Percentiles rank a stretch among this genome's conserved stretches.
Conservation (phyloP, 805 yeast genomes). For the Scheffersomyces lignosus region DNA sequence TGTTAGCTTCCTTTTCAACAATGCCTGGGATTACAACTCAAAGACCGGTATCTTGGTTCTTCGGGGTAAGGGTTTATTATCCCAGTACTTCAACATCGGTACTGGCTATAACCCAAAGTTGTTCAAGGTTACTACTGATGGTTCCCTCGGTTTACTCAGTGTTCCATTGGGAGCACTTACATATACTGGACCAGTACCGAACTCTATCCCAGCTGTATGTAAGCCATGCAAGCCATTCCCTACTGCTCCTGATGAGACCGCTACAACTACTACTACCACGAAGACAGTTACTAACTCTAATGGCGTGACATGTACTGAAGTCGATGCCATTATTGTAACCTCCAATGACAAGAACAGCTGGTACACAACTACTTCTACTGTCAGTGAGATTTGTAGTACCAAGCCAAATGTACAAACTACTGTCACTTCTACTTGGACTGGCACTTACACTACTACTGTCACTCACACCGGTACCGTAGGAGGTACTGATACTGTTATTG, state of each 20-base stretch:
- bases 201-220: constrained; percentile 7
- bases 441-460: constrained; percentile 17
- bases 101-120: constrained; percentile 6
- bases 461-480: constrained; percentile 14
- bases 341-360: too few relatives aligned
- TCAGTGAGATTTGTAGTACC: too few relatives aligned
- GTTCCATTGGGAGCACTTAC: constrained; percentile 8
- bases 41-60: constrained; percentile 15
- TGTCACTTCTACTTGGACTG: too few relatives aligned
- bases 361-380: too few relatives aligned
- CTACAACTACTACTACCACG: too few relatives aligned
- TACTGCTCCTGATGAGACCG: constrained; percentile 1
- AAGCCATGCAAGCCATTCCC: constrained; percentile 5
- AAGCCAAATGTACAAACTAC: too few relatives aligned
- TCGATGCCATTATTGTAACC: too few relatives aligned
- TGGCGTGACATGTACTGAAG: too few relatives aligned
- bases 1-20: not conserved
- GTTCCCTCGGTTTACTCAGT: constrained; percentile 1
- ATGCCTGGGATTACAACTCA: constrained; percentile 7
- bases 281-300: too few relatives aligned
- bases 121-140: not conserved
- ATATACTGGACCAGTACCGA: constrained; percentile 12
- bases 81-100: constrained; percentile 8
- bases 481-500: constrained; percentile 16
- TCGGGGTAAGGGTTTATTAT: not conserved